Evolutionary conservation across 2,329 filamentous ascomycete species (phyloP).

Genomic region (Penicillium sp.): DNA sequence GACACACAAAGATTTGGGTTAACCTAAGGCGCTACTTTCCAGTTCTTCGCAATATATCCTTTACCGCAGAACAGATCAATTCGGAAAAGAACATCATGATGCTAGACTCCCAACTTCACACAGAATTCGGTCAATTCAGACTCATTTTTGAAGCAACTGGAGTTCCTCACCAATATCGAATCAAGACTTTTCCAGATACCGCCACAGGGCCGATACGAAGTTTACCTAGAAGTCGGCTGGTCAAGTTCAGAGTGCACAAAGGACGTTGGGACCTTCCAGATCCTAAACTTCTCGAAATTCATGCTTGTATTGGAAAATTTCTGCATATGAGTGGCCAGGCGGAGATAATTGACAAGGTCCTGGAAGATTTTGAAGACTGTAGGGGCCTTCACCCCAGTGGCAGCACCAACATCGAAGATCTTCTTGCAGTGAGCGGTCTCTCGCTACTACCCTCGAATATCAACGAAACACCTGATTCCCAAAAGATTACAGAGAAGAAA

Average conservation of each 20-base stretch:
- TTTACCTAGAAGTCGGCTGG: conserved; percentile 14
- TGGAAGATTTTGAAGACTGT: conserved; percentile 13
- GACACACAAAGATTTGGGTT: conserved; percentile 17
- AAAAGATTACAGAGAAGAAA: conserved; percentile 9
- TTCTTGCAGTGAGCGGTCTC: conserved; percentile 17
- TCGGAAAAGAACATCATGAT: conserved; percentile 19
- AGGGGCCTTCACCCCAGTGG: conserved; percentile 13
- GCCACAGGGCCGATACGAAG: conserved; percentile 1
- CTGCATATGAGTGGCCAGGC: conserved; percentile 18
- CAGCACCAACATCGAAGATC: conserved; percentile 15
- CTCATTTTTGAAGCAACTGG: conserved; percentile 18
- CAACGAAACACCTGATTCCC: conserved; percentile 7
- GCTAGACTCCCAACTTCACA: conserved; percentile 13
- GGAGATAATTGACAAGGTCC: conserved; percentile 19
- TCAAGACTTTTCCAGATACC: conserved; percentile 18
- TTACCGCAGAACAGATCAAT: conserved; percentile 19
- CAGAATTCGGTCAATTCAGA: conserved; percentile 16
- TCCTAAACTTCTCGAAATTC: conserved; percentile 17
- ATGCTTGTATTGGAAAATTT: conserved; percentile 22
- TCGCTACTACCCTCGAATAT: conserved; percentile 11
- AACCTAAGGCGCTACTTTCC: conserved; percentile 23
- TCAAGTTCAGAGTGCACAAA: conserved; percentile 18
- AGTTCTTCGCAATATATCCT: conserved; percentile 9
- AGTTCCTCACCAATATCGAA: conserved; percentile 13
- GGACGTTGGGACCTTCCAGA: conserved; percentile 15